Percentiles rank a stretch among this genome's conserved stretches.
These are phyloP conservation scores for Podosphaera fusca DNA, from an alignment of 2,329 filamentous ascomycete species.

Conservation along the genomic window DNA sequence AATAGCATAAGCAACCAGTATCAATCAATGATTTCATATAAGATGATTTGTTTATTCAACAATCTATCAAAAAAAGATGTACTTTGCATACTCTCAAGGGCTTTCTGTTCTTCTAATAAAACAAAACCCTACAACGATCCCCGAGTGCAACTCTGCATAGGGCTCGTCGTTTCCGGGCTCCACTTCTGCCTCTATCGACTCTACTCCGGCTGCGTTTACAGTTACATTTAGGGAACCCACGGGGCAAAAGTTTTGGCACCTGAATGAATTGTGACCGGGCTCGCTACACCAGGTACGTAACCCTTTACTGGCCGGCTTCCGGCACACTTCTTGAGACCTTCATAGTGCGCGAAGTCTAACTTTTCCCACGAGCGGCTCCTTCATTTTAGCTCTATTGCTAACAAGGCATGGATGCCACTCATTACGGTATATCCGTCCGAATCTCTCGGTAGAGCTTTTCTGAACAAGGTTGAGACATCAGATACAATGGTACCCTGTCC, in stretches of 20 bases:
- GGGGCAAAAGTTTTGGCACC: not conserved
- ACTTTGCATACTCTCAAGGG: not conserved
- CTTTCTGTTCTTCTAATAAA: not conserved
- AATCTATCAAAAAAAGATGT: not conserved
- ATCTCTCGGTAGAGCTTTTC: not conserved
- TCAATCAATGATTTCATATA: not conserved
- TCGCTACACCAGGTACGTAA: not conserved
- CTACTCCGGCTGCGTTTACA: not conserved
- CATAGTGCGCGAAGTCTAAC: not conserved
- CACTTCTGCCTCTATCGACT: not conserved
- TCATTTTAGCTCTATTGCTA: not conserved
- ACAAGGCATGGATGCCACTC: not conserved
- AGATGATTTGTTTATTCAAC: not conserved
- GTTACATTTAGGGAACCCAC: not conserved
- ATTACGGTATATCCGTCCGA: not conserved
- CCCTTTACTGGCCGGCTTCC: not conserved
- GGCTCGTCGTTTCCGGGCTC: not conserved
- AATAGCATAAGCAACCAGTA: not conserved
- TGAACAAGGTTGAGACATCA: not conserved
- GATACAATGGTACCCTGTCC: not conserved
- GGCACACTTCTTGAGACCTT: not conserved
- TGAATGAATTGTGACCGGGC: not conserved
- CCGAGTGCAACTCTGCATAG: not conserved
- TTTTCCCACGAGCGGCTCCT: not conserved
- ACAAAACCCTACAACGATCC: not conserved